Conservation (phyloP, 73 alveolate genomes). For the Breviolum minutum region DNA sequence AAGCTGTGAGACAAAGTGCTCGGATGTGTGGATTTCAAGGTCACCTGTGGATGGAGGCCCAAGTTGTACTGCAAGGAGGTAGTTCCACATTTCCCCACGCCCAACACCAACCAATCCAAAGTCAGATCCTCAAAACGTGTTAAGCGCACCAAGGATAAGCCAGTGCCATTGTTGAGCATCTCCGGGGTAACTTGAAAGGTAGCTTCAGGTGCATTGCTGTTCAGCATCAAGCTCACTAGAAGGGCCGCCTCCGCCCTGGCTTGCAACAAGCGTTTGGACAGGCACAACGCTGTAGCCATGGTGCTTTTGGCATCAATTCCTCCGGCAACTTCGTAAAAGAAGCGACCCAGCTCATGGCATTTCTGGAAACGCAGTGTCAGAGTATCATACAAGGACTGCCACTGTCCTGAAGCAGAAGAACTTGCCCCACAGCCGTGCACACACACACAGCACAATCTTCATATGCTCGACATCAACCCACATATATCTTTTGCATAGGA, state of each 20-base stretch:
- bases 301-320: not conserved
- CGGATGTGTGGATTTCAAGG: conserved; percentile 45
- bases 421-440: not conserved
- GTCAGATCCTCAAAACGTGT: conserved; percentile 28
- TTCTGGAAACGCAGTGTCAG: conserved; percentile 20
- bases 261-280: conserved; percentile 63
- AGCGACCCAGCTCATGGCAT: conserved; percentile 40
- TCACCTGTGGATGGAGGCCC: conserved; percentile 35
- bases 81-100: conserved; percentile 80
- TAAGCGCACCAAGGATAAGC: conserved; percentile 32
- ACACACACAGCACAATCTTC: not conserved
- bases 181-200: conserved; percentile 43
- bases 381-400: conserved; percentile 32
- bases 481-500: no score
- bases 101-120: conserved; percentile 78
- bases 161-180: conserved; percentile 68
- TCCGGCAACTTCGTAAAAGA: conserved; percentile 9
- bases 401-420: not conserved
- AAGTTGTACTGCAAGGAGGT: conserved; percentile 59
- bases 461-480: not conserved
- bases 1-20: conserved; percentile 60
- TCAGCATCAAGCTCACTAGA: conserved; percentile 41
- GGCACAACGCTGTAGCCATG: conserved; percentile 39
- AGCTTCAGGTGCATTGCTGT: not conserved
- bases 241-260: conserved; percentile 90